Base-by-base conservation (phyloP, 176 grass and related monocot species). In the Oryza meyeriana region DNA sequence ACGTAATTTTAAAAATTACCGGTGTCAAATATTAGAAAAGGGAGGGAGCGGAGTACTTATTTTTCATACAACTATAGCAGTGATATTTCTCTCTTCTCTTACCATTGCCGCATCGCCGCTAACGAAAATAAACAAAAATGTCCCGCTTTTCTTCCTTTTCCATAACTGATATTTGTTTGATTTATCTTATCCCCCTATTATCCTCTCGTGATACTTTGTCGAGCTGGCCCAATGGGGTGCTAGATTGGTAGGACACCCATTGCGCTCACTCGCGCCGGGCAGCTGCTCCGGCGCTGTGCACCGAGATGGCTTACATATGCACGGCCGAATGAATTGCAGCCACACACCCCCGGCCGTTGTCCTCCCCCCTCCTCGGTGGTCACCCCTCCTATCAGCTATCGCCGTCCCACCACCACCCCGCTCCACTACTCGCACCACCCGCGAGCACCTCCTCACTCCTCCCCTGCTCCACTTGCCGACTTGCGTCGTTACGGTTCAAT, bases 141-240 rank as follows among this genome's bases (percentile, higher is more conserved):
- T 67, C 11, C 8, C 31, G 12, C 29, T 14, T 64, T 12, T 17
- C 33, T 16, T 12, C 50, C 22, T 10, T 18, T 50, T 8, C 24
- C 36, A 67, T 65, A 76, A 50, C 62, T 57, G 57, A 77, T 83
- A 71, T 63, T 71, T 81, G 2, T 36, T 31, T n/a, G 75, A 47
- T 81, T 36, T 33, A 80, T 81, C 27, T 78, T 76, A 77, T 81
- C 87, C 25, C 25, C n/a, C 22, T 35, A 64, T 89, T 94, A 91
- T 94, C 89, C 79, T 81, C 66, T 89, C 69, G 26, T 28, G 86
- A 91, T 88, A 82, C 52, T 90, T 73, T 64, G 90, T 69, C 65
- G 84, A 94, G 77, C 25, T 94, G 93, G 93, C 25, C 93, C 93
- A 92, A 94, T 94, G 68, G 45, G 39, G 35, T 71, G 68, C 33